Conservation (phyloP, 768 basidiomycete genomes). For the Wakefieldia striispora region DNA sequence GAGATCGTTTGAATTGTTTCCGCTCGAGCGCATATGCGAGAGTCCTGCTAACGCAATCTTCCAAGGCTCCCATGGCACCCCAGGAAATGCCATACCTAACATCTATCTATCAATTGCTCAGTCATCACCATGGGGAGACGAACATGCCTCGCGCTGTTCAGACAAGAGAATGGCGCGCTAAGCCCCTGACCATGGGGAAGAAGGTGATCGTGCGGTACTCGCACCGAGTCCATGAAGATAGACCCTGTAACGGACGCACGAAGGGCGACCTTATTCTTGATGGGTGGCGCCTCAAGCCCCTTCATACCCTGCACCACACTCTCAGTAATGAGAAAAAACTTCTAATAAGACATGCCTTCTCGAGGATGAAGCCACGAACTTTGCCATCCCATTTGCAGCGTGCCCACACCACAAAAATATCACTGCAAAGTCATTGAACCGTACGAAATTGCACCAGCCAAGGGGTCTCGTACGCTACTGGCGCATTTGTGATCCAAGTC, state of each 20-base stretch:
- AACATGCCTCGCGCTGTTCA: constrained; percentile 78
- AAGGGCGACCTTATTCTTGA: constrained; percentile 92
- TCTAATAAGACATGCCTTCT: constrained; percentile 56
- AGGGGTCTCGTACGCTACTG: constrained; percentile 65
- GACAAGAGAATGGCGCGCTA: constrained; percentile 83
- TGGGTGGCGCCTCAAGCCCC: constrained; percentile 80
- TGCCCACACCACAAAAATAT: constrained; percentile 93
- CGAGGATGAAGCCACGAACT: constrained; percentile 85
- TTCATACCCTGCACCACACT: constrained; percentile 57
- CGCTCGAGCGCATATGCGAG: constrained; percentile 86
- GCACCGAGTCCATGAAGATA: constrained; percentile 89
- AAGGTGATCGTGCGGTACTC: constrained; percentile 69
- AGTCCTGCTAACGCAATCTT: constrained; percentile 80
- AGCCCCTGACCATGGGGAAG: constrained; percentile 79
- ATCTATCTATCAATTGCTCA: neutral
- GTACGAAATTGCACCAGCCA: constrained; percentile 4
- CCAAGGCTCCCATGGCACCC: constrained; percentile 95
- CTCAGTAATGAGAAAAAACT: neutral
- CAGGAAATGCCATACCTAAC: constrained; percentile 82
- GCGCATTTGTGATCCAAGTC: constrained; percentile 97
- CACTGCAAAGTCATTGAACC: constrained; percentile 41
- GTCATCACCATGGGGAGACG: neutral
- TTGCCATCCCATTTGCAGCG: constrained; percentile 92
- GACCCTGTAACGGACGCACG: constrained; percentile 83
- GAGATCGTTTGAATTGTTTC: constrained; percentile 83